Evolutionary conservation across 2,329 filamentous ascomycete genomes (phyloP).

Genomic region (Ophiostoma populinum): DNA sequence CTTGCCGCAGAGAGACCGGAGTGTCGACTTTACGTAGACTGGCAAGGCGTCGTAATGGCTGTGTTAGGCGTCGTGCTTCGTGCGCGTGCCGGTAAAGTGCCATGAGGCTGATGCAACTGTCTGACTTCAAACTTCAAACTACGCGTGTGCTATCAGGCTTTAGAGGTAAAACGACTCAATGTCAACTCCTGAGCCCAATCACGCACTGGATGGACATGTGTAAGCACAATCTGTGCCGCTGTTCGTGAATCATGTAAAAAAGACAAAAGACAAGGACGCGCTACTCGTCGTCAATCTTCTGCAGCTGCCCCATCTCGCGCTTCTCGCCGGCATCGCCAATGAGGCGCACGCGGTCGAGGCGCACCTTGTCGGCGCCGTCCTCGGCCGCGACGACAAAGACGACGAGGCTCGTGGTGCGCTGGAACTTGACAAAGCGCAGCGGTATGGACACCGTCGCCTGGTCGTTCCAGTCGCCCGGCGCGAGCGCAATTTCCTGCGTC

Average conservation of each 20-base stretch:
- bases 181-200: too few species aligned
- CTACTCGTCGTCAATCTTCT: constrained; percentile 62
- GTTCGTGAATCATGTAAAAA: neutral
- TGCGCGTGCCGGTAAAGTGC: too few species aligned
- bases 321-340: constrained; percentile 86
- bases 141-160: too few species aligned
- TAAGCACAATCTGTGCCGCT: neutral
- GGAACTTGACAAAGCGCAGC: constrained; percentile 91
- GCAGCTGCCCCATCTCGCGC: constrained; percentile 80
- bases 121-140: too few species aligned
- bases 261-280: neutral
- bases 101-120: too few species aligned
- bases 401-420: constrained; percentile 74
- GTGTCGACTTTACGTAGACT: too few species aligned
- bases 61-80: too few species aligned
- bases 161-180: too few species aligned
- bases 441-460: constrained; percentile 55
- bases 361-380: constrained; percentile 66
- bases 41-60: too few species aligned
- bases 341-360: constrained; percentile 61
- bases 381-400: constrained; percentile 81
- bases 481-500: constrained; percentile 64
- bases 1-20: too few species aligned
- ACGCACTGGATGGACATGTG: neutral
- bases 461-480: constrained; percentile 63